These are phyloP conservation scores for Tetrapisispora iriomotensis DNA, from an alignment of 805 yeast genomes.

Conservation along the genomic window DNA sequence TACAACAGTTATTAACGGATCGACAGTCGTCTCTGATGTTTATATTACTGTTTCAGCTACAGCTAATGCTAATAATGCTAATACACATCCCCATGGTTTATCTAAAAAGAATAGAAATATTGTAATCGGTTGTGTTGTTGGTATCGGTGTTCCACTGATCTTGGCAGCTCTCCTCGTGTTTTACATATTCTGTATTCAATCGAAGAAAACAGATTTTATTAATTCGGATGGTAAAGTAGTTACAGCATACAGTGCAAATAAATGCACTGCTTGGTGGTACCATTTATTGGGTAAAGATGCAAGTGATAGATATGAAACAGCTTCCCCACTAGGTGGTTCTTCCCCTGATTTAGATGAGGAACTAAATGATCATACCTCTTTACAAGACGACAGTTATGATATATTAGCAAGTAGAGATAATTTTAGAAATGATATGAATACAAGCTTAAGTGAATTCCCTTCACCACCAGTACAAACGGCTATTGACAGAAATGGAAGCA, in stretches of 20 bases:
- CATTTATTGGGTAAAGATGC: constrained; percentile 21
- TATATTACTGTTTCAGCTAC: constrained; percentile 26
- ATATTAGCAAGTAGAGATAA: not conserved
- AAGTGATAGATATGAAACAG: constrained; percentile 20
- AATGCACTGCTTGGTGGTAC: constrained; percentile 25
- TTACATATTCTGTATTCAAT: constrained; percentile 23
- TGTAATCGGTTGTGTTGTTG: constrained; percentile 61
- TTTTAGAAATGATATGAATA: not conserved
- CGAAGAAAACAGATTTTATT: constrained; percentile 26
- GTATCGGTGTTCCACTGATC: constrained; percentile 56
- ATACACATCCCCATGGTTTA: constrained; percentile 30
- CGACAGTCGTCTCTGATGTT: constrained; percentile 27
- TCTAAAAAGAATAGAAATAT: constrained; percentile 42
- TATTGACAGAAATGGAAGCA: constrained; percentile 2
- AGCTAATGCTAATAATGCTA: constrained; percentile 8
- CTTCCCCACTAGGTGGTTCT: constrained; percentile 17
- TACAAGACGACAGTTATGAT: constrained; percentile 1
- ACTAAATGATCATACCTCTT: not conserved
- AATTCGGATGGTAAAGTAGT: constrained; percentile 32
- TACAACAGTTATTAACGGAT: constrained; percentile 27
- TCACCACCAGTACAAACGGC: not conserved
- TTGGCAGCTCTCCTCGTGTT: constrained; percentile 16
- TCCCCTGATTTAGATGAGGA: constrained; percentile 3
- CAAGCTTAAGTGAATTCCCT: not conserved
- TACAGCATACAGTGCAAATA: constrained; percentile 26